Base-by-base conservation (phyloP, 345 rosid genomes). In the Crucihimalaya himalaica region DNA sequence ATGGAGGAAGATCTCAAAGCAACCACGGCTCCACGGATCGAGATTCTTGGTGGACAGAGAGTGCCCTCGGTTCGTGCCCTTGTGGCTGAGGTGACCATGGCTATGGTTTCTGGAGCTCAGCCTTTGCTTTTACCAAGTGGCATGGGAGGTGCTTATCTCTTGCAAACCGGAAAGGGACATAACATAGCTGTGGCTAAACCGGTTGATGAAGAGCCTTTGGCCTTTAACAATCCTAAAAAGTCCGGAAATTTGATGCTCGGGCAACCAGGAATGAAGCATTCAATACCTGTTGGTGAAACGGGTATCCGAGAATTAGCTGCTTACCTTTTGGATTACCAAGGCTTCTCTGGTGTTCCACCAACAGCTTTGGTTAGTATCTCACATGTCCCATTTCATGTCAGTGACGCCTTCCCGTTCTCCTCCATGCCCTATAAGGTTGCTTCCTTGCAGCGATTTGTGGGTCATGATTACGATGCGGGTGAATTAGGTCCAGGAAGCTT, bases 261-360 rank as follows among this genome's bases (percentile, higher is more conserved):
- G 42, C 96, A 90, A 58, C 85, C 91, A 10, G 97, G 96, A 7
- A 40, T 86, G 79, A 86, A 84, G 61, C 90, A 85, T 37, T 88
- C 98, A 0, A 66, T 92, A 60, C 87, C 85, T 18, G 87, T 88
- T 11, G 96, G 96, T 0, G 98, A 88, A 76, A 88, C 89, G 1
- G 94, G 92, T 64, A 60, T 89, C 29, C 85, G 98, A 4, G 98
- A 92, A 69, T 63, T 88, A 63, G 94, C 98, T 62, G 96, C 94
- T 34, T 92, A 84, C 78, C 84, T 92, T 39, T 85, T 92, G 5
- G 96, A 92, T 69, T 85, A 86, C 74, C 86, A 45, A 18, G 88
- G 89, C 25, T 92, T 92, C 74, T 86, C 92, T 5, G 87, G 88
- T 63, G 94, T 92, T 81, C 98, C 98, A 73, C 85, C 88, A 3